Evolutionary conservation across 257 asterid species (phyloP).

Genomic region (Nemophila menziesii): DNA sequence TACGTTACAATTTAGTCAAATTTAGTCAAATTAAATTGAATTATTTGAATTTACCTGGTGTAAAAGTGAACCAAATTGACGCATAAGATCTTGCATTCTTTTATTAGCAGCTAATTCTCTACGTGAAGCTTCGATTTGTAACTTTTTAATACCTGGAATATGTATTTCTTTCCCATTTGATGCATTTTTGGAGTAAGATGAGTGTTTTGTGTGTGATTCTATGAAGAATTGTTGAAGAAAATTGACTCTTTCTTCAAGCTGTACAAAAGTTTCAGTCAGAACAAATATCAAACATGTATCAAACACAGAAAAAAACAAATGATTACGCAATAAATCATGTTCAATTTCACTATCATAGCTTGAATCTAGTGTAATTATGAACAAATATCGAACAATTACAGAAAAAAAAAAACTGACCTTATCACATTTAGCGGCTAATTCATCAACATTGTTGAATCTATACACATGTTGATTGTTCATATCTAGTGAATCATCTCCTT

Average conservation of each 20-base stretch:
- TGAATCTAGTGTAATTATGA: not conserved
- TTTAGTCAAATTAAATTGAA: conserved; percentile 10
- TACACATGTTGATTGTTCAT: conserved; percentile 6
- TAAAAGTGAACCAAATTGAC: conserved; percentile 77
- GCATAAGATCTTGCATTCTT: conserved; percentile 98
- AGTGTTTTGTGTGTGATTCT: conserved; percentile 24
- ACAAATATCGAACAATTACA: not conserved
- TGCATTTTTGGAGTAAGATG: conserved; percentile 31
- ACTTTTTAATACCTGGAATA: conserved; percentile 67
- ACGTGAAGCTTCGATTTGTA: conserved; percentile 81
- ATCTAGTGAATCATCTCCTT: conserved; percentile 13
- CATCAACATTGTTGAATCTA: conserved; percentile 44
- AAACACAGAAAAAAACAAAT: not conserved
- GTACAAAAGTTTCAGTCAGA: conserved; percentile 11
- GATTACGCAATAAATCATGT: not conserved
- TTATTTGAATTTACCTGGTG: conserved; percentile 50
- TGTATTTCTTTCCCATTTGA: conserved; percentile 50
- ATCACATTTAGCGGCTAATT: conserved; percentile 38
- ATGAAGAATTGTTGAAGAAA: conserved; percentile 57
- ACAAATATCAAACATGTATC: not conserved
- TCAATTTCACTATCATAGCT: not conserved
- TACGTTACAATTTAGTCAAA: not conserved
- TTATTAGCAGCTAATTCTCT: conserved; percentile 82
- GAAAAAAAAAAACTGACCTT: conserved; percentile 29
- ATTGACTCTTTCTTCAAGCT: conserved; percentile 75